Conservation (phyloP, 192 early-diverging fungal genomes). For the Umbelopsis sp. region DNA sequence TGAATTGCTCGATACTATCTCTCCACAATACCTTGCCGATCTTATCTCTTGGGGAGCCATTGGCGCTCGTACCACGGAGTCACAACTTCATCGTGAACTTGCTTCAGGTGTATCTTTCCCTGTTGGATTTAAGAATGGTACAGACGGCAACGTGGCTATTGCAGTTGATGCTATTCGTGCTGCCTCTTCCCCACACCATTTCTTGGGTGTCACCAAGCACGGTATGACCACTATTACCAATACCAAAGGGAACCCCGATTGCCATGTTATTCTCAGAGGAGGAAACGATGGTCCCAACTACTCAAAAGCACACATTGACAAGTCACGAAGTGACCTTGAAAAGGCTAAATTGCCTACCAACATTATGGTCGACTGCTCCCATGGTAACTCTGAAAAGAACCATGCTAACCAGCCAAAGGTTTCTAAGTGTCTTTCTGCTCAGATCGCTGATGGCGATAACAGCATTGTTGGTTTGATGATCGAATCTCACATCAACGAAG, state of each 20-base stretch:
- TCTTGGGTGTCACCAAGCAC: constrained; percentile 94
- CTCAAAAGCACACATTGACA: constrained; percentile 59
- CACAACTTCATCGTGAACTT: constrained; percentile 93
- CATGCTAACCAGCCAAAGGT: constrained; percentile 87
- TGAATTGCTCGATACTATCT: constrained; percentile 94
- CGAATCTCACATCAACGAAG: constrained; percentile 87
- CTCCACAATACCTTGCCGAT: constrained; percentile 94
- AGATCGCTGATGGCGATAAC: constrained; percentile 71
- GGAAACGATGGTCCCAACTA: constrained; percentile 91
- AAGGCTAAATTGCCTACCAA: constrained; percentile 64
- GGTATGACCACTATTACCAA: constrained; percentile 89
- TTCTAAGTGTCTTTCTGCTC: constrained; percentile 62
- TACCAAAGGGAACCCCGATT: constrained; percentile 80
- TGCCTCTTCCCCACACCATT: constrained; percentile 80
- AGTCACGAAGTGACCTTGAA: constrained; percentile 56
- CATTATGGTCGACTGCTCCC: constrained; percentile 96
- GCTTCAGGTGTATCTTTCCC: constrained; percentile 94
- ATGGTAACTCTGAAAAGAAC: constrained; percentile 91
- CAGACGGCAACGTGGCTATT: constrained; percentile 84
- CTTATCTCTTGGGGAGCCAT: constrained; percentile 97
- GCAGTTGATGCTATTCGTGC: constrained; percentile 78
- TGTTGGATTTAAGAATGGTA: constrained; percentile 98
- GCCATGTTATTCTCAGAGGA: constrained; percentile 91
- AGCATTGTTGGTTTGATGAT: constrained; percentile 90
- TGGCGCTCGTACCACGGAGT: constrained; percentile 95